Evolutionary conservation across 805 yeast genomes (phyloP).

Genomic region (Debaryomyces maramus): DNA sequence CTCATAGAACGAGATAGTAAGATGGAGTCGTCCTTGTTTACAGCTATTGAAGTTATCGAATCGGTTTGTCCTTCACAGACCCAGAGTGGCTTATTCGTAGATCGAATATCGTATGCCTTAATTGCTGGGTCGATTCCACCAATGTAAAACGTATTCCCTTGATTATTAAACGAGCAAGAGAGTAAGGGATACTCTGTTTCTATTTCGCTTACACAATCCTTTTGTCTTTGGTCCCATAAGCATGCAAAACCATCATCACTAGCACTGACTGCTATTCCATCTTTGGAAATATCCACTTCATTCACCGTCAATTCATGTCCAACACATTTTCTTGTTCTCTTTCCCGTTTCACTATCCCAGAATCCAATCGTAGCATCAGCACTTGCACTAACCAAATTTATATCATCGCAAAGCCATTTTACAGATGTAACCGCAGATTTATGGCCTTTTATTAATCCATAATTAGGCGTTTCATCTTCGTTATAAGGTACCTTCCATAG

Average conservation of each 20-base stretch:
- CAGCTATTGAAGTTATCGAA: slow-evolving; percentile 54
- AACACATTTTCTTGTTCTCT: slow-evolving; percentile 51
- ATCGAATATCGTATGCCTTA: slow-evolving; percentile 57
- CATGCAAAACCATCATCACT: slow-evolving; percentile 64
- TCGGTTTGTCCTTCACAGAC: slow-evolving; percentile 45
- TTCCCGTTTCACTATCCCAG: slow-evolving; percentile 63
- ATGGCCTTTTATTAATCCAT: slow-evolving; percentile 53
- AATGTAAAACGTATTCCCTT: slow-evolving; percentile 48
- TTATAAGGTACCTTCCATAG: slow-evolving; percentile 45
- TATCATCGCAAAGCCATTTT: slow-evolving; percentile 51
- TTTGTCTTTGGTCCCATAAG: slow-evolving; percentile 69
- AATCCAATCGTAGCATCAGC: slow-evolving; percentile 62
- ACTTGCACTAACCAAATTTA: slow-evolving; percentile 46
- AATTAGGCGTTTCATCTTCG: slow-evolving; percentile 32
- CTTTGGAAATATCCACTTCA: slow-evolving; percentile 42
- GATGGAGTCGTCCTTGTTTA: slow-evolving; percentile 48
- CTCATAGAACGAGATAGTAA: slow-evolving; percentile 57
- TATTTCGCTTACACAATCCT: slow-evolving; percentile 37
- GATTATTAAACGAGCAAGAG: slow-evolving; percentile 37
- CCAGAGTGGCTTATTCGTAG: slow-evolving; percentile 44
- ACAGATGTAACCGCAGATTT: slow-evolving; percentile 65
- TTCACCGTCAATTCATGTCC: slow-evolving; percentile 58
- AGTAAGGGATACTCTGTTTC: slow-evolving; percentile 59
- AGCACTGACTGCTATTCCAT: slow-evolving; percentile 45
- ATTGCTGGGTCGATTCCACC: slow-evolving; percentile 71